A percentile compares a stretch with the other conserved stretches of the same genome.
Conservation (phyloP, 2,329 filamentous ascomycete genomes). For the Emmonsiellopsis sp. region DNA sequence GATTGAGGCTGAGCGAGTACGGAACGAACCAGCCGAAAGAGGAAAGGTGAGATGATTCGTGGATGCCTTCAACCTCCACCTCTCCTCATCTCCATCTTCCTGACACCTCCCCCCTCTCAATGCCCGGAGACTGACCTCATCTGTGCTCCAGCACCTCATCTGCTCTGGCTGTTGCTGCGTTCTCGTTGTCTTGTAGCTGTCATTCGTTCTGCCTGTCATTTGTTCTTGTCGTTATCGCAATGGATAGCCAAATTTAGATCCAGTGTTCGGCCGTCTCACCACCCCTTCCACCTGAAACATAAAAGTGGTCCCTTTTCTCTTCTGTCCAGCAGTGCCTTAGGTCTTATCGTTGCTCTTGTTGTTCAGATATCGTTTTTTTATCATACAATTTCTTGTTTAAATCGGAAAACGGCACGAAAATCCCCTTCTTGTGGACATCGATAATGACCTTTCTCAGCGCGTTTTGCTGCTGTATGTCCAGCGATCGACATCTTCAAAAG, state of each 20-base stretch:
- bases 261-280: background rate
- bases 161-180: background rate
- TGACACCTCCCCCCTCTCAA: background rate
- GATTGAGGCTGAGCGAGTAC: background rate
- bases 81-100: background rate
- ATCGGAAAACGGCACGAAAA: background rate
- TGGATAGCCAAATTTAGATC: background rate
- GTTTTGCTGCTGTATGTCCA: constrained; percentile 19
- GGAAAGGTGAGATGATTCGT: background rate
- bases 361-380: background rate
- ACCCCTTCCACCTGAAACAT: background rate
- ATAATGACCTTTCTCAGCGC: constrained; percentile 17
- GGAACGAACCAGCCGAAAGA: background rate
- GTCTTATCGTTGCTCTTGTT: background rate
- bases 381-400: too few relatives aligned
- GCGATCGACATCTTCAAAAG: constrained; percentile 3
- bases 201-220: background rate
- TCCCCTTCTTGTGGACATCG: background rate
- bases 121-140: background rate
- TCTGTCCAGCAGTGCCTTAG: background rate
- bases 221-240: background rate
- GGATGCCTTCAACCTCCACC: background rate
- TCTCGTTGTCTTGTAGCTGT: background rate
- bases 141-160: background rate
- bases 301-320: background rate